Base-by-base conservation (phyloP, 257 asterid species). In the Solanum bukasovii region DNA sequence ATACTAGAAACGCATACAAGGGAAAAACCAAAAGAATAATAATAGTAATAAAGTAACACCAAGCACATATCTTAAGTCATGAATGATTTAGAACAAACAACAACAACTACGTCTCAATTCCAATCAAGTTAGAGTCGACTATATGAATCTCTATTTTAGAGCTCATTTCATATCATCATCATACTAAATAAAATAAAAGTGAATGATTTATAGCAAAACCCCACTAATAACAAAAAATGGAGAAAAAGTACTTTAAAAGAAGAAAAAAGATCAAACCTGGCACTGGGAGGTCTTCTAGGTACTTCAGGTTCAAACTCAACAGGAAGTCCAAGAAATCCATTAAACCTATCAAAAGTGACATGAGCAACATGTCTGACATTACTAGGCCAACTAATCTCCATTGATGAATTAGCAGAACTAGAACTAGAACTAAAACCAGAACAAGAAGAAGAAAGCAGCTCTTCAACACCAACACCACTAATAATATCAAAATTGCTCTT, bases 261-360 rank as follows among this genome's bases (percentile, higher is more conserved):
- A 20, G 1, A 14, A 31, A 73, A 20, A 73, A 20, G 34, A 79
- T 13, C 82, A 27, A 73, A 93, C 96, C 96, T 93, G 87, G 96
- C 96, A 91, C 96, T 93, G 7, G 94, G 96, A 27, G 96, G 93
- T 87, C 91, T 93, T 84, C 94, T 89, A 49, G 96, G 94, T 42
- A 93, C 93, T 86, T 93, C 94, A 27, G 96, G 96, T 89, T 93
- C 96, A 88, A 93, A 92, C 90, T 93, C 96, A 89, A 90, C 94
- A 83, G 96, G 96, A 27, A 93, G 93, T 27, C 96, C 96, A 84
- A 93, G 93, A 87, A 93, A 93, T 20, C 96, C 96, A 90, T 92
- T 88, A 90, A 93, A 92, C 3, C 94, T 85, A 88, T 93, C 96
- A 84, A 93, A 93, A 25, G 94, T 93, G 56, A 93, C 96, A 87